Percentiles rank a stretch among this genome's conserved stretches.
Evolutionary conservation across 2,329 filamentous ascomycete genomes (phyloP).

Genomic region (Emydomyces testavorans): DNA sequence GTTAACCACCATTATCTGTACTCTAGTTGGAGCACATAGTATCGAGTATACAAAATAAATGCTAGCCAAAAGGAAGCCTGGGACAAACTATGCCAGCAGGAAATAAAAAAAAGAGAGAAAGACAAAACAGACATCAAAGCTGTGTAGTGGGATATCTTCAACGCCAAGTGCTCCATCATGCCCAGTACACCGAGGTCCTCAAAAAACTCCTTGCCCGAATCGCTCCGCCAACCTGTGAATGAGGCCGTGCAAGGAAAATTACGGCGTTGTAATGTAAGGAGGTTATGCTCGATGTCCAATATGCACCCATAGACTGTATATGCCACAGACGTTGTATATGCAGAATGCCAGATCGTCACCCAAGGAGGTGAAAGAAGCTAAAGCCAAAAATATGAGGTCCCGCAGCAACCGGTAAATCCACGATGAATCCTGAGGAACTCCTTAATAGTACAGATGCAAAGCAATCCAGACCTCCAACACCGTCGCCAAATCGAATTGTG

Average conservation of each 20-base stretch:
- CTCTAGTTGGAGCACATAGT: background rate
- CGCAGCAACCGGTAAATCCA: background rate
- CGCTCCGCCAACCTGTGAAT: background rate
- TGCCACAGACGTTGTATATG: slow-evolving; percentile 6
- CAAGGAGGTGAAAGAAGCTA: background rate
- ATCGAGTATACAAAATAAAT: background rate
- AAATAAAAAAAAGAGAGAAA: background rate
- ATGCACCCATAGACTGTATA: slow-evolving; percentile 7
- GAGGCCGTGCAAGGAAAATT: background rate
- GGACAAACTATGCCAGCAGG: slow-evolving; percentile 7
- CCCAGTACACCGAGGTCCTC: background rate
- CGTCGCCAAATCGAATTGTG: slow-evolving; percentile 8
- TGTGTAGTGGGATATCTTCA: slow-evolving; percentile 2
- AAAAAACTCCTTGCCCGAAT: background rate
- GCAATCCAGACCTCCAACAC: slow-evolving; percentile 6
- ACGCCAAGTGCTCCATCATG: background rate
- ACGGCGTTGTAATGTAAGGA: background rate
- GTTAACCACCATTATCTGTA: too few species aligned
- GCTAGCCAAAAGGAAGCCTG: background rate
- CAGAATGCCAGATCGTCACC: slow-evolving; percentile 6
- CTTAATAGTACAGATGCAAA: slow-evolving; percentile 8
- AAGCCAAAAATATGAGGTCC: background rate
- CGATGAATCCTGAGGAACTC: background rate
- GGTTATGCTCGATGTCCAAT: background rate
- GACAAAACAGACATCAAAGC: background rate